These are phyloP conservation scores for Camellia granthamiana DNA, from an alignment of 148 eudicot species.

Conservation along the genomic window DNA sequence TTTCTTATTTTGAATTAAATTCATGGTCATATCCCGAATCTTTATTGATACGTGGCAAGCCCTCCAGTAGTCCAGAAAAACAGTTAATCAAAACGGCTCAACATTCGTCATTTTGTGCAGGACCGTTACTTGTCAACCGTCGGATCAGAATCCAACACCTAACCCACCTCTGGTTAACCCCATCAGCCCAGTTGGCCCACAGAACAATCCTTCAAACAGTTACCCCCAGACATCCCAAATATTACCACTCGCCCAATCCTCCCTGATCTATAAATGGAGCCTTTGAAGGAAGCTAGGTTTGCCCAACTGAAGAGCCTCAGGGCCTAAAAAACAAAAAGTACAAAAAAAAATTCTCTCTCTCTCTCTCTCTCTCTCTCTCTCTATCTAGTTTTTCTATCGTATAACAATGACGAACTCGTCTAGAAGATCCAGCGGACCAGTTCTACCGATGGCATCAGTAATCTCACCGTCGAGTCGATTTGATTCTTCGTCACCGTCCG, in stretches of 20 bases:
- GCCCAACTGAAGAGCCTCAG: conserved; percentile 49
- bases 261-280: conserved; percentile 39
- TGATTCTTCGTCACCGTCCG: conserved; percentile 11
- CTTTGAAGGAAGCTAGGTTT: conserved; percentile 39
- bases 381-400: background rate
- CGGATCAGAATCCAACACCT: conserved; percentile 14
- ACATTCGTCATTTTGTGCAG: background rate
- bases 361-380: background rate
- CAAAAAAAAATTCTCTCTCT: background rate
- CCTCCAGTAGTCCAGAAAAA: background rate
- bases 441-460: conserved; percentile 26
- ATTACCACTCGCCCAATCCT: conserved; percentile 22
- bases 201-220: background rate
- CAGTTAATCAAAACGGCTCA: conserved; percentile 10
- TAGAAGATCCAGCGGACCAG: conserved; percentile 38
- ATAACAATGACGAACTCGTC: conserved; percentile 30
- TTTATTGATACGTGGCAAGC: background rate
- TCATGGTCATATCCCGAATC: background rate
- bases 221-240: conserved; percentile 1
- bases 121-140: conserved; percentile 16
- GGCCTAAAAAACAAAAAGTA: conserved; percentile 17
- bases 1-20: background rate
- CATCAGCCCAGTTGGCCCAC: background rate
- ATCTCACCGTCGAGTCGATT: conserved; percentile 28
- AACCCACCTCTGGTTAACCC: conserved; percentile 23